Percentiles rank a stretch among this genome's conserved stretches.
These are phyloP conservation scores for Seiridium unicorne DNA, from an alignment of 2,329 filamentous ascomycete genomes.

Conservation along the genomic window DNA sequence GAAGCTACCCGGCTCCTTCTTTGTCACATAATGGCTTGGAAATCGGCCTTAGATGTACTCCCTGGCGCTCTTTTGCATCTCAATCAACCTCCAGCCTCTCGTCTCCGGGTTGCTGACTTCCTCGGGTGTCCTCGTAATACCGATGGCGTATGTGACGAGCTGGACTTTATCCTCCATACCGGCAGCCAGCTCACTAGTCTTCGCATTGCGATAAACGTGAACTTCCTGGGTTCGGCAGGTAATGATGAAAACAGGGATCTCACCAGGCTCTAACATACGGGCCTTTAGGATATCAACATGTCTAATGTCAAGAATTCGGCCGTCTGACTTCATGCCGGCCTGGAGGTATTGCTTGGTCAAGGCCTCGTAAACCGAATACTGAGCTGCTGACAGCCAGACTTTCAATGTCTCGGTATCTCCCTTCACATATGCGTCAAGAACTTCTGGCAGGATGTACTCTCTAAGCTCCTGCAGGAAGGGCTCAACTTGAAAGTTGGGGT, in stretches of 20 bases:
- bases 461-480: slow-evolving; percentile 93
- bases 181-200: slow-evolving; percentile 84
- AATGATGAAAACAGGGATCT: slow-evolving; percentile 94
- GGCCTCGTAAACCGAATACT: slow-evolving; percentile 96
- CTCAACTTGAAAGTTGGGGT: slow-evolving; percentile 91
- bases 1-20: background rate
- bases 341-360: slow-evolving; percentile 94
- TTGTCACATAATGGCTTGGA: background rate
- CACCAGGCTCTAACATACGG: slow-evolving; percentile 78
- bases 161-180: slow-evolving; percentile 99
- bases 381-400: slow-evolving; percentile 92
- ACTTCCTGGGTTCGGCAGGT: slow-evolving; percentile 97
- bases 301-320: slow-evolving; percentile 90
- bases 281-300: slow-evolving; percentile 86
- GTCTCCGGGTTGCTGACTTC: slow-evolving; percentile 98
- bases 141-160: slow-evolving; percentile 96
- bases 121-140: slow-evolving; percentile 88
- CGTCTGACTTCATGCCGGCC: slow-evolving; percentile 90
- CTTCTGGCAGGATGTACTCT: slow-evolving; percentile 96
- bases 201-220: slow-evolving; percentile 91
- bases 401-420: slow-evolving; percentile 88
- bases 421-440: slow-evolving; percentile 97
- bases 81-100: slow-evolving; percentile 93
- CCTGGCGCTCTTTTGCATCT: slow-evolving; percentile 96
- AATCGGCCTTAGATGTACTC: slow-evolving; percentile 63